Evolutionary conservation across 441 rosid species (phyloP).

Genomic region (Populus hybrid): DNA sequence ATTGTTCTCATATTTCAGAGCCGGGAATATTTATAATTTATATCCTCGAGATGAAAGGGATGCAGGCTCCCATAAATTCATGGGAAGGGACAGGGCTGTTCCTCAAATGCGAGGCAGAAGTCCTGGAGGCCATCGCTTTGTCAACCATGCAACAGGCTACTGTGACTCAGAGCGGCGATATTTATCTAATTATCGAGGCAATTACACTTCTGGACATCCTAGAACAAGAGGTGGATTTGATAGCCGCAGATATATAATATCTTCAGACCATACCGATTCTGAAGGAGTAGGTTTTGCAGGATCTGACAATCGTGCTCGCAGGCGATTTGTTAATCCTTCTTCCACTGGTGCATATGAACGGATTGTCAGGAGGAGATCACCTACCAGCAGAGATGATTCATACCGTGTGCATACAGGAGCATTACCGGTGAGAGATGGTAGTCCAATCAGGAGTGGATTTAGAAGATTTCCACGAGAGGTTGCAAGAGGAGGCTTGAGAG

Average conservation of each 20-base stretch:
- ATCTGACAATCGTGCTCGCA: constrained; percentile 29
- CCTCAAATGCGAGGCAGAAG: constrained; percentile 30
- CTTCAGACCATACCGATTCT: constrained; percentile 28
- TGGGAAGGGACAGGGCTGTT: constrained; percentile 35
- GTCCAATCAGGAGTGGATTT: constrained; percentile 37
- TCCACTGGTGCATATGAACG: constrained; percentile 33
- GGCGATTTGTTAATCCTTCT: constrained; percentile 33
- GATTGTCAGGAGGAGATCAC: constrained; percentile 29
- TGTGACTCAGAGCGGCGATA: constrained; percentile 35
- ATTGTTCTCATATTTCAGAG: constrained; percentile 26
- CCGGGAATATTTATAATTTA: constrained; percentile 20
- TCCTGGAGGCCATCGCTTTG: constrained; percentile 29
- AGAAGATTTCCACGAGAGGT: constrained; percentile 34
- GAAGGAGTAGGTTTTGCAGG: constrained; percentile 27
- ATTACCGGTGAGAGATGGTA: constrained; percentile 31
- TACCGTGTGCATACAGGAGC: constrained; percentile 24
- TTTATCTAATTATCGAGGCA: constrained; percentile 23
- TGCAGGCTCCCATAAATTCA: constrained; percentile 23
- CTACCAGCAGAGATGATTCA: constrained; percentile 26
- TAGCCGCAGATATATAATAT: constrained; percentile 29
- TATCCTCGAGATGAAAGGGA: constrained; percentile 29
- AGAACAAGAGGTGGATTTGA: constrained; percentile 34
- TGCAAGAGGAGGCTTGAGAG: constrained; percentile 31
- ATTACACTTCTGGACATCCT: constrained; percentile 29
- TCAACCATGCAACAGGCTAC: constrained; percentile 21